phyloP scores from a whole-genome alignment of 1,284 basidiomycete species.

The Melampsora americana region DNA sequence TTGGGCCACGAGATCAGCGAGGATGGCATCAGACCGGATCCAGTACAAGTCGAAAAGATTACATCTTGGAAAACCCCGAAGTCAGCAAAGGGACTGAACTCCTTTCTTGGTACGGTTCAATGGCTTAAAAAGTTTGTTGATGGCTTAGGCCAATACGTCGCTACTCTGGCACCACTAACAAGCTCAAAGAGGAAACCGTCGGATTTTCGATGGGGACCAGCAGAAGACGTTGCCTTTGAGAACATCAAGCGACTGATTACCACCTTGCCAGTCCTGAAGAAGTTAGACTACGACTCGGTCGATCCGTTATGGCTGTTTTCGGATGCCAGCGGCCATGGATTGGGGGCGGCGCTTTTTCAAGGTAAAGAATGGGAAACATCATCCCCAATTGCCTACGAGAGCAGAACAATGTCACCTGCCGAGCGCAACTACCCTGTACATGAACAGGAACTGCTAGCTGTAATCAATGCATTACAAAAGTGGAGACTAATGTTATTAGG shows the following conservation, averaged over 20 bases:
- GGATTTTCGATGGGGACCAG: neutral
- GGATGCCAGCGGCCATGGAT: constrained; percentile 32
- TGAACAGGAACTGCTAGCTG: constrained; percentile 39
- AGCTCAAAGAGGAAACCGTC: neutral
- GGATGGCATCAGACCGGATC: no score
- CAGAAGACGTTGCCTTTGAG: neutral
- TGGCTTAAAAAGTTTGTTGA: no score
- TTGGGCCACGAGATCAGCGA: no score
- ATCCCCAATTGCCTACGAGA: constrained; percentile 23
- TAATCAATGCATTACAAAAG: neutral
- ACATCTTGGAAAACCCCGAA: no score
- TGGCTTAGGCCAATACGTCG: constrained; percentile 1
- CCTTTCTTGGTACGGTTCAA: constrained; percentile 7
- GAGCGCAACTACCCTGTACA: constrained; percentile 46
- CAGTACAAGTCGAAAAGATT: no score
- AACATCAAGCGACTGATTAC: constrained; percentile 55
- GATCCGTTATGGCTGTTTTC: constrained; percentile 45
- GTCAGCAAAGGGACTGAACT: no score
- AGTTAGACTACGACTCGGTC: constrained; percentile 50
- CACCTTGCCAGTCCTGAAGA: constrained; percentile 53
- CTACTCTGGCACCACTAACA: neutral
- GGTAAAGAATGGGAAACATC: no score
- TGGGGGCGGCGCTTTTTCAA: constrained; percentile 38
- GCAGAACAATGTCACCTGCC: constrained; percentile 36
- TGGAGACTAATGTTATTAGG: neutral